phyloP scores from a whole-genome alignment of 2,329 filamentous ascomycete genomes.

The Exserohilum turcica region DNA sequence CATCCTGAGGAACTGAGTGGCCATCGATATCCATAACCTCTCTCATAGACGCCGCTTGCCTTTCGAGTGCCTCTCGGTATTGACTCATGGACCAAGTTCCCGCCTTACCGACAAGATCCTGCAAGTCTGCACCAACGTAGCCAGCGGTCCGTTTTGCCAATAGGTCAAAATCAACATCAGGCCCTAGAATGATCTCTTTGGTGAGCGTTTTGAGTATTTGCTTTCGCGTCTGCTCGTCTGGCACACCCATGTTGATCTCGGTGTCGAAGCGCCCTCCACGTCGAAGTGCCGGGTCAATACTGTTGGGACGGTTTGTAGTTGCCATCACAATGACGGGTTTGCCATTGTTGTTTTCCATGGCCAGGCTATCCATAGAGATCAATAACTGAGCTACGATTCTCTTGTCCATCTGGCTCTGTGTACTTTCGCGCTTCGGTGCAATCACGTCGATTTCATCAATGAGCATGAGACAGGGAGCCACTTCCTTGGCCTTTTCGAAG shows the following conservation, averaged over 20 bases:
- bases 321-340: constrained; percentile 88
- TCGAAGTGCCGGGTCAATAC: constrained; percentile 77
- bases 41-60: constrained; percentile 41
- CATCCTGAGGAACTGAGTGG: constrained; percentile 20
- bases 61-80: constrained; percentile 59
- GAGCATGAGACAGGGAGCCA: constrained; percentile 88
- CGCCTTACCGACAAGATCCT: constrained; percentile 70
- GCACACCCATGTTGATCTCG: constrained; percentile 86
- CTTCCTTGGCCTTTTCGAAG: constrained; percentile 83
- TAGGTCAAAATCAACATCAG: constrained; percentile 72
- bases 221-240: constrained; percentile 76
- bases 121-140: constrained; percentile 89
- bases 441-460: constrained; percentile 93
- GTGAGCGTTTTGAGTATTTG: constrained; percentile 79
- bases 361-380: constrained; percentile 82
- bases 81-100: constrained; percentile 67
- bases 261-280: constrained; percentile 78
- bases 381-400: constrained; percentile 82
- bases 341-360: constrained; percentile 70
- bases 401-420: constrained; percentile 87
- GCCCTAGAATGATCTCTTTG: constrained; percentile 65
- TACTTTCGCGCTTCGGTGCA: constrained; percentile 80
- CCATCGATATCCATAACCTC: constrained; percentile 61
- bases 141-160: constrained; percentile 87
- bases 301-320: constrained; percentile 87